Evolutionary conservation across 1,139 yeast genomes (phyloP).

Genomic region (Magnusiomyces fungicola): DNA sequence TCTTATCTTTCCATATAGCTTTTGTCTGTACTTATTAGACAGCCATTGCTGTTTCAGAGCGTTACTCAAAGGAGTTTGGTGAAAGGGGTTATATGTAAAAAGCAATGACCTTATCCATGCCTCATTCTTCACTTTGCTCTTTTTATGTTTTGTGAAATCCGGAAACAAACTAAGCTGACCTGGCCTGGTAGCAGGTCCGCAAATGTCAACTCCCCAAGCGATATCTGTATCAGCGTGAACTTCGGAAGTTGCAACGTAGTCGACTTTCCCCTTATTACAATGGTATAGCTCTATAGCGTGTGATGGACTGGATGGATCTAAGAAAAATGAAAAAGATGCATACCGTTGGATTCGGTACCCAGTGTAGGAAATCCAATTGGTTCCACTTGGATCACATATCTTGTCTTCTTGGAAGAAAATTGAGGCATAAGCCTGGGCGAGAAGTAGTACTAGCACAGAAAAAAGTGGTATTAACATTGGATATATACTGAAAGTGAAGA

Average conservation of each 20-base stretch:
- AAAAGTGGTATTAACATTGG: too few species aligned
- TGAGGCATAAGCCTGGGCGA: neutral
- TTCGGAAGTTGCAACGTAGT: constrained; percentile 37
- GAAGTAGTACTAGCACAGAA: too few species aligned
- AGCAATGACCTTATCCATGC: neutral
- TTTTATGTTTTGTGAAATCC: neutral
- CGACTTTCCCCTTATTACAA: constrained; percentile 49
- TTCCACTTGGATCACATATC: constrained; percentile 35
- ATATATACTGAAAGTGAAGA: too few species aligned
- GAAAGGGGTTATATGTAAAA: neutral
- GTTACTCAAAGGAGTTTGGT: neutral
- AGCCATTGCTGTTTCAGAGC: neutral
- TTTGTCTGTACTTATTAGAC: neutral
- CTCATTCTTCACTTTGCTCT: neutral
- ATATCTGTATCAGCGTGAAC: constrained; percentile 38
- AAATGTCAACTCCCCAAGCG: constrained; percentile 49
- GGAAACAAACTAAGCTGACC: neutral
- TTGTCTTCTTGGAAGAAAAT: constrained; percentile 28
- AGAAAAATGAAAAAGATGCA: constrained; percentile 34
- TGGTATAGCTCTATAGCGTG: constrained; percentile 47
- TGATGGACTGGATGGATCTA: constrained; percentile 23
- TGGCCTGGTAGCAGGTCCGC: constrained; percentile 30
- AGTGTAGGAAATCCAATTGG: constrained; percentile 39
- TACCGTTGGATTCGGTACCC: constrained; percentile 55
- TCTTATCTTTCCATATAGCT: neutral